Evolutionary conservation across 768 basidiomycete genomes (phyloP).

Genomic region (Tricholoma terreum): DNA sequence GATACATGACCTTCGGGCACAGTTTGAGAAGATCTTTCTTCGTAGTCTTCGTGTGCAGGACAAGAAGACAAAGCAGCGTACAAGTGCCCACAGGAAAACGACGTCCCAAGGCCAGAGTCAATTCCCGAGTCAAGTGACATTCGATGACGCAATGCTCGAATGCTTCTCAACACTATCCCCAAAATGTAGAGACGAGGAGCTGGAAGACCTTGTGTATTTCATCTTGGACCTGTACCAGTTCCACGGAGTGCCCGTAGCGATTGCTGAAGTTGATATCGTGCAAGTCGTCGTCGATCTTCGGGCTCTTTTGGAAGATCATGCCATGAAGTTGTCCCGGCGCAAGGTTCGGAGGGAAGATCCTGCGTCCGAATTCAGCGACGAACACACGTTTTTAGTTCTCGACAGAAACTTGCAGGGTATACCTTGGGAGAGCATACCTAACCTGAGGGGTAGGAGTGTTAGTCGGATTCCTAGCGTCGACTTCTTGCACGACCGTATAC

Average conservation of each 20-base stretch:
- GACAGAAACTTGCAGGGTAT: conserved; percentile 87
- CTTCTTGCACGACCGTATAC: conserved; percentile 82
- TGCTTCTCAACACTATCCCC: conserved; percentile 84
- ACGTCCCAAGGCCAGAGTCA: conserved; percentile 30
- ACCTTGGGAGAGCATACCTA: conserved; percentile 95
- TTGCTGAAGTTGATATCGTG: conserved; percentile 88
- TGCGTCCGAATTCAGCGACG: conserved; percentile 37
- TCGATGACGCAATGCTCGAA: conserved; percentile 76
- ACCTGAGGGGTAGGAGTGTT: conserved; percentile 78
- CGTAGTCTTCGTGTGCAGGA: conserved; percentile 59
- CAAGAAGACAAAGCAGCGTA: conserved; percentile 49
- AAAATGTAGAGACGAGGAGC: conserved; percentile 85
- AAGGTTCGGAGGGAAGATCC: conserved; percentile 21
- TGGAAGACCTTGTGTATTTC: conserved; percentile 94
- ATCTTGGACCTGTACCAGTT: conserved; percentile 93
- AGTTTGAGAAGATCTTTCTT: conserved; percentile 75
- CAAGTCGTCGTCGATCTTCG: conserved; percentile 88
- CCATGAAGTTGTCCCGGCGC: conserved; percentile 30
- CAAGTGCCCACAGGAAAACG: conserved; percentile 32
- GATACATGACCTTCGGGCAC: conserved; percentile 55
- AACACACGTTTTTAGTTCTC: conserved; percentile 84
- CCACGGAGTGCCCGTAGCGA: conserved; percentile 83
- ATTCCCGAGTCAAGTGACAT: conserved; percentile 41
- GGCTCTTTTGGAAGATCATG: conserved; percentile 69
- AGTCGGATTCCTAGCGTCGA: conserved; percentile 90